phyloP scores from a whole-genome alignment of 345 rosid species.

The Draba incana region DNA sequence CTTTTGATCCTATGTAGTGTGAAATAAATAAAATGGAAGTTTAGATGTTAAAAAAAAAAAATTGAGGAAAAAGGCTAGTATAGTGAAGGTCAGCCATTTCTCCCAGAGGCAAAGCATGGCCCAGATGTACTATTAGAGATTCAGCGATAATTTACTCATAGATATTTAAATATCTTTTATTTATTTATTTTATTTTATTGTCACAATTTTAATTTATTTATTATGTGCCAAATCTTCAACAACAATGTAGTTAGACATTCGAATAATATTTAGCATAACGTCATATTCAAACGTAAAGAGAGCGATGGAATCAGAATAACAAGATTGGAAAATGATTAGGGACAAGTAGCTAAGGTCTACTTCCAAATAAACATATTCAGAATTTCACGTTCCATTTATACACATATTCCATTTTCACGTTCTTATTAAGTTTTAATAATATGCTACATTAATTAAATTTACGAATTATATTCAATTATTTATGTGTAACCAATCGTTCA shows the following conservation, averaged over 20 bases:
- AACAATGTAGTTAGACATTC: neutral
- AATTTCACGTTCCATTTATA: neutral
- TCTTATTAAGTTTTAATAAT: too few relatives aligned
- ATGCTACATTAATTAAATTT: too few relatives aligned
- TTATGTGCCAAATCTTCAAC: neutral
- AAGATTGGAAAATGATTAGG: constrained; percentile 5
- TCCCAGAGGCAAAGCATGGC: constrained; percentile 14
- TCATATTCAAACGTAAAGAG: neutral
- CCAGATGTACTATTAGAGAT: neutral
- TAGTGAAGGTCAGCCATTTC: neutral
- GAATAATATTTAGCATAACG: neutral
- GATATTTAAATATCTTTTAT: constrained; percentile 2
- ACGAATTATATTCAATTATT: too few relatives aligned
- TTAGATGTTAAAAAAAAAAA: neutral
- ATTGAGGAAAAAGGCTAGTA: neutral
- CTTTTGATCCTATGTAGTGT: too few relatives aligned
- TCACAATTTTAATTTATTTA: too few relatives aligned
- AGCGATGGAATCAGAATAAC: constrained; percentile 3
- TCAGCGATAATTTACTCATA: neutral
- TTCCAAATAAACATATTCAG: constrained; percentile 4
- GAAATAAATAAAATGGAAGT: too few relatives aligned
- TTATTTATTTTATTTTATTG: neutral
- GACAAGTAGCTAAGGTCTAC: too few relatives aligned
- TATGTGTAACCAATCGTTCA: too few relatives aligned
- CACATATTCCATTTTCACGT: too few relatives aligned